Evolutionary conservation across 139 green algal genomes (phyloP), one percentile per base, ranked within the genome.

Genomic region (Chlamydomonas sp.): DNA sequence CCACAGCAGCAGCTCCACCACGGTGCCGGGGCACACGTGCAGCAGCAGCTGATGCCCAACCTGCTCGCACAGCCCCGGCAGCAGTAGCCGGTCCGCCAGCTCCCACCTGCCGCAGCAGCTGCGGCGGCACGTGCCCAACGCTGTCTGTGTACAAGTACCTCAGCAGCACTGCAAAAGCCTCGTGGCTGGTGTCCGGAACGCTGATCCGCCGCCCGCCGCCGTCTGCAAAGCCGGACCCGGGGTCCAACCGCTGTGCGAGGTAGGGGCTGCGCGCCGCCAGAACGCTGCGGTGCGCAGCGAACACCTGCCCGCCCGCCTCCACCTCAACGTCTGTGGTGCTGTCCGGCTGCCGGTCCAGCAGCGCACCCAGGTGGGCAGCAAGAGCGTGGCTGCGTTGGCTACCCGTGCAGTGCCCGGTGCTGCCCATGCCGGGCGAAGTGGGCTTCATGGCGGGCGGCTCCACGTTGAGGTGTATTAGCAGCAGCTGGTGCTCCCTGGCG

Each of bases 291-390:
- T 83, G 78, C 10, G 72, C 78, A 6, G 72, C n/a, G 17, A 83
- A 83, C 17, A 18, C 9, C 9, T 62, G 78, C 17, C 78, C 78
- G 17, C 18, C 63, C 6, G 72, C 78, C 1, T 1, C 12, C 5
- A 83, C 6, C 1, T 8, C 61, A 5, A 73, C 31, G 78, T 83
- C 78, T 1, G 78, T 49, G 78, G 78, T 83, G 62, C 78, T 20
- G 78, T 83, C 78, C 17, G 78, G 78, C 78, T 83, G 78, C n/a
- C 78, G 63, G n/a, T 83, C 78, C 1, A 83, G 62, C 78, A 83
- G 78, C 7, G 78, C 78, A 18, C 61, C 78, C 17, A 83, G 62
- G 78, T 83, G 62, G 62, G 7, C 20, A 58, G 78, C 4, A 2
- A 83, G 78, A 0, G 78, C 31, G 31, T 49, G 31, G 31, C 31